Evolutionary conservation across 2,329 filamentous ascomycete genomes (phyloP).

Genomic region (Stemphylium vesicarium): DNA sequence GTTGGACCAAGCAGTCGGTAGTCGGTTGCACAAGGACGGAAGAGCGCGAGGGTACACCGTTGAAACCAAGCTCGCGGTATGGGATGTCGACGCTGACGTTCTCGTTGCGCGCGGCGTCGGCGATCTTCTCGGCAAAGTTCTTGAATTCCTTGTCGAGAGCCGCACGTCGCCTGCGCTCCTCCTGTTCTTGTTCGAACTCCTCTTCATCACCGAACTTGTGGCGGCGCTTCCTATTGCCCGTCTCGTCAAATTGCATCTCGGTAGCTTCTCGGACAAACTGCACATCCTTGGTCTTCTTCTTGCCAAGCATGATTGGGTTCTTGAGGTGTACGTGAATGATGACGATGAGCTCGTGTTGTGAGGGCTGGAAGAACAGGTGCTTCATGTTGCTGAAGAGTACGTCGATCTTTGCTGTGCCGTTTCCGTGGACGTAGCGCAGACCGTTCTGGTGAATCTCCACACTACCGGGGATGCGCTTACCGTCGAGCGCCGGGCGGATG

Average conservation of each 20-base stretch:
- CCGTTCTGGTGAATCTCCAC: slow-evolving; percentile 99
- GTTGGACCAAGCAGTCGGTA: slow-evolving; percentile 94
- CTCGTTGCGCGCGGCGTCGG: slow-evolving; percentile 90
- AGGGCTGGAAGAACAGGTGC: slow-evolving; percentile 98
- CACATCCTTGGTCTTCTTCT: slow-evolving; percentile 98
- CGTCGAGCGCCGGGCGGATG: slow-evolving; percentile 92
- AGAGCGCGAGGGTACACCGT: slow-evolving; percentile 92
- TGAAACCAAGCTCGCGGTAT: slow-evolving; percentile 94
- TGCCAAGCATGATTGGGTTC: slow-evolving; percentile 96
- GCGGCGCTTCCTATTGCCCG: slow-evolving; percentile 95
- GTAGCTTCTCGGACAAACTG: slow-evolving; percentile 98
- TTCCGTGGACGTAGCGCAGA: slow-evolving; percentile 88
- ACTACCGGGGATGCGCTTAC: slow-evolving; percentile 93
- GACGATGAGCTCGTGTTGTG: slow-evolving; percentile 93
- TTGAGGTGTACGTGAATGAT: slow-evolving; percentile 98
- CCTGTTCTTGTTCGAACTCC: slow-evolving; percentile 97
- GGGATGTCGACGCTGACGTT: slow-evolving; percentile 94
- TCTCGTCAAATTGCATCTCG: slow-evolving; percentile 98
- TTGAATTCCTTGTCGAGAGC: slow-evolving; percentile 96
- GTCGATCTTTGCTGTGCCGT: slow-evolving; percentile 81
- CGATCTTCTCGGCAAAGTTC: slow-evolving; percentile 95
- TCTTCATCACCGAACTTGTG: slow-evolving; percentile 98
- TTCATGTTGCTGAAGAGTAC: slow-evolving; percentile 98
- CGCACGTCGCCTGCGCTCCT: slow-evolving; percentile 88
- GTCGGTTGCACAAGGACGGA: slow-evolving; percentile 96